Base-by-base conservation (phyloP, 352 stramenopile genomes). In the Thraustotheca clavata region DNA sequence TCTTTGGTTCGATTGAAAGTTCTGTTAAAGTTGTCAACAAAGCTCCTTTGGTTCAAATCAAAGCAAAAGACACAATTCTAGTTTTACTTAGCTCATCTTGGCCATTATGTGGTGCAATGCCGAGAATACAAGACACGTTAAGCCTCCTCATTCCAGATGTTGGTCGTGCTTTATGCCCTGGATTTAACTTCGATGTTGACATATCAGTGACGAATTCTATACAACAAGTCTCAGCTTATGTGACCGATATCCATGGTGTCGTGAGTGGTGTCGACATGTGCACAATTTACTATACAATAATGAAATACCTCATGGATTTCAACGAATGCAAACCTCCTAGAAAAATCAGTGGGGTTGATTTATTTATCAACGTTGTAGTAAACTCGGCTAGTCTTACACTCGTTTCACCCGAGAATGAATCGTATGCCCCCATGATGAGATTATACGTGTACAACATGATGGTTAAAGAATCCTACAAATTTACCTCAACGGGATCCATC, bases 401-500 rank as follows among this genome's bases (percentile, higher is more conserved):
- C 9, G 34, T 62, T 12, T 11, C 55, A 8, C 55, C 55, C 18
- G 26, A 32, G n/a, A 41, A 18, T 31, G 35, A 14, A 12, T 22
- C n/a, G 1, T 50, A 54, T 50, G 34, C 36, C 7, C 55, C 55
- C 4, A 62, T 49, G 38, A 59, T 62, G 11, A 11, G 34, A 9
- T 29, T 62, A 24, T 62, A 52, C 24, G 33, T 46, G 9, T 39
- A 62, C 36, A 46, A 39, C 34, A 16, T 39, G 34, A 38, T 62
- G 34, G 20, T 62, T 41, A 62, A 62, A 52, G 11, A 52, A 0
- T 27, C 36, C 26, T 62, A 22, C 38, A 62, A 62, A 29, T 40
- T 16, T 20, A 18, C 34, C 14, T 16, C 5, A 5, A 24, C 12
- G 16, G 24, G 24, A 29, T 62, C 55, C 12, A 2, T 36, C 16